Conservation (phyloP, 2,329 filamentous ascomycete genomes). For the Cladosporium oxysporum region DNA sequence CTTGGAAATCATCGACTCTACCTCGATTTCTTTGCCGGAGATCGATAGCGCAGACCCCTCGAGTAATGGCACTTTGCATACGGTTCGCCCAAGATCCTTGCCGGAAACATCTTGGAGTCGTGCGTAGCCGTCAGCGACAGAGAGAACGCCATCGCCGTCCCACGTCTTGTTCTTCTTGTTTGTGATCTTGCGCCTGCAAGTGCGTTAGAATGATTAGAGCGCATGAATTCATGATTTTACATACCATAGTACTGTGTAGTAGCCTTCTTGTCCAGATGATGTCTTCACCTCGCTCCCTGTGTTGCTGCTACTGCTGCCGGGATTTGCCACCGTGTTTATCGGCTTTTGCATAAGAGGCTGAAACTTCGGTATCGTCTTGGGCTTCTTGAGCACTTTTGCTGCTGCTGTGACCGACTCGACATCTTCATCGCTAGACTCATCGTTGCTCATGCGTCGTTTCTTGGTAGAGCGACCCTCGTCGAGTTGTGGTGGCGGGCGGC, state of each 20-base stretch:
- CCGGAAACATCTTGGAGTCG: conserved; percentile 64
- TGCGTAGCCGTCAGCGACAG: conserved; percentile 58
- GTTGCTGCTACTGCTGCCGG: conserved; percentile 24
- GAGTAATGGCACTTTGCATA: conserved; percentile 58
- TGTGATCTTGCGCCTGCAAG: conserved; percentile 64
- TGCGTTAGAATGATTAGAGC: background rate
- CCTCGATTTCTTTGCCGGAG: conserved; percentile 67
- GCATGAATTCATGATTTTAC: background rate
- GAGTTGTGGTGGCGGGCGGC: conserved; percentile 11
- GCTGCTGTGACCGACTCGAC: conserved; percentile 30
- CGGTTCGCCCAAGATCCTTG: conserved; percentile 61
- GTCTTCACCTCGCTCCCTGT: conserved; percentile 5
- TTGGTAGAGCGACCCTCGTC: conserved; percentile 42
- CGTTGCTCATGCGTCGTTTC: conserved; percentile 43
- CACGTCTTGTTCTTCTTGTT: conserved; percentile 76
- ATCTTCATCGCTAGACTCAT: conserved; percentile 27
- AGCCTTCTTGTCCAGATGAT: conserved; percentile 37
- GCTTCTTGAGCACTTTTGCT: conserved; percentile 37
- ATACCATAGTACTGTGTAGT: conserved; percentile 48
- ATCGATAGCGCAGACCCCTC: conserved; percentile 63
- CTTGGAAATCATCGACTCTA: conserved; percentile 63
- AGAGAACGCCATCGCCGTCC: conserved; percentile 71
- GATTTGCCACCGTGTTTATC: conserved; percentile 32
- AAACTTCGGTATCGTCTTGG: conserved; percentile 24
- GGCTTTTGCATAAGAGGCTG: conserved; percentile 33